These are phyloP conservation scores for Acacia crassicarpa DNA, from an alignment of 306 rosid genomes.

Conservation along the genomic window DNA sequence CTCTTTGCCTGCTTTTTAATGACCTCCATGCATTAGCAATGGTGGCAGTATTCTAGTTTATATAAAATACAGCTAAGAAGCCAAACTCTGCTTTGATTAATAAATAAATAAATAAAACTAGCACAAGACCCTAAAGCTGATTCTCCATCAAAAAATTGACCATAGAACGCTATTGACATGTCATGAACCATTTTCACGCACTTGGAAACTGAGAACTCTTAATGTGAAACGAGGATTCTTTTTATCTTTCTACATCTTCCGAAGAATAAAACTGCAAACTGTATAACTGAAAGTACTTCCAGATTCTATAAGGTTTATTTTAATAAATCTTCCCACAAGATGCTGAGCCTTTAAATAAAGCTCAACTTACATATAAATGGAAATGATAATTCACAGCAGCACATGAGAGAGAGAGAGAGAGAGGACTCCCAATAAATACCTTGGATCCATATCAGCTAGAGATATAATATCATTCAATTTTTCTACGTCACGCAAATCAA, in stretches of 20 bases:
- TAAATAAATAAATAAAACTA: conserved; percentile 9
- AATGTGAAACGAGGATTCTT: background rate
- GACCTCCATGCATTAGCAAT: background rate
- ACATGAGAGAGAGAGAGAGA: conserved; percentile 11
- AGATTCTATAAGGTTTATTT: conserved; percentile 4
- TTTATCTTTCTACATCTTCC: background rate
- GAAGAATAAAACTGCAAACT: conserved; percentile 18
- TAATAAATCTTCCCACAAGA: conserved; percentile 10
- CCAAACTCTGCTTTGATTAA: background rate
- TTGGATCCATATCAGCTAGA: conserved; percentile 76
- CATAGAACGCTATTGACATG: conserved; percentile 8
- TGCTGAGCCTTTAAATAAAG: background rate
- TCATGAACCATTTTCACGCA: background rate
- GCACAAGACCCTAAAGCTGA: conserved; percentile 8
- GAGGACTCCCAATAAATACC: conserved; percentile 52
- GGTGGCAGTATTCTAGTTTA: background rate
- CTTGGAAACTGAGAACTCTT: conserved; percentile 6
- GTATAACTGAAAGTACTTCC: background rate
- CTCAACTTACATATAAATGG: background rate
- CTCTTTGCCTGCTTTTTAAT: background rate
- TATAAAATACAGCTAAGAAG: background rate
- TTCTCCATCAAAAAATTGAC: background rate
- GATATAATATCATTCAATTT: conserved; percentile 61
- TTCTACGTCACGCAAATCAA: conserved; percentile 69
- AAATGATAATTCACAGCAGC: background rate